Base-by-base conservation (phyloP, 1,284 basidiomycete genomes). In the Tremellales sp. region DNA sequence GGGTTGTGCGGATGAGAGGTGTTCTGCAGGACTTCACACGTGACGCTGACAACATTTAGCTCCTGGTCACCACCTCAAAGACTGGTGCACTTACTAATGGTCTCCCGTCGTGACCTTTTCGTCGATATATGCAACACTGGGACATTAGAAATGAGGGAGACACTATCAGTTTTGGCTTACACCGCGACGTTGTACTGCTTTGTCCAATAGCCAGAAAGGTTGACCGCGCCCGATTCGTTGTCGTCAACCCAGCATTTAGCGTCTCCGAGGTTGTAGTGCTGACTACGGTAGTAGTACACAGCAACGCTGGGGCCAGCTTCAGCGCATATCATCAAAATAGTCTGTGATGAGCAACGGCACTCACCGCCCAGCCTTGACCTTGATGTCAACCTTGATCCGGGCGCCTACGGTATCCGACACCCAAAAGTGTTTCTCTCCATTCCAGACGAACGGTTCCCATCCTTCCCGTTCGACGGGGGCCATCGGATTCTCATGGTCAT, bases 211-310 rank as follows among this genome's bases (percentile, higher is more conserved):
- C 72, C 72, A 4, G 61, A 46, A 3, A 76, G 49, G 13, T 46
- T 54, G 15, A 64, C 64, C 2, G 66, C 73, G 4, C 67, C 68
- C n/a, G 48, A 43, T 35, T 70, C 68, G 45, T 75, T 73, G 48
- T 75, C 68, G 55, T 75, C 75, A 23, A 76, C 68, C 75, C 75
- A 76, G 56, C 75, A 76, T 35, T 59, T 60, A 10, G 69, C 71
- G 48, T 71, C 66, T 3, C 75, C 75, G 6, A 75, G 60, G 43
- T 72, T 63, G 49, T 75, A 74, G 43, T 67, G 61, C 53, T 68
- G 62, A 49, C 66, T 70, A 46, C 70, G 57, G 57, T 73, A 69
- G 54, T 75, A 75, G 49, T 74, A 73, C 25, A 75, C 65, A 8
- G 74, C 73, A 46, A 76, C 68, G 27, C 72, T 68, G 23, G 17